Evolutionary conservation across 768 basidiomycete genomes (phyloP), one percentile per base, ranked within the genome.

Genomic region (Candolleomyces aberdarensis): DNA sequence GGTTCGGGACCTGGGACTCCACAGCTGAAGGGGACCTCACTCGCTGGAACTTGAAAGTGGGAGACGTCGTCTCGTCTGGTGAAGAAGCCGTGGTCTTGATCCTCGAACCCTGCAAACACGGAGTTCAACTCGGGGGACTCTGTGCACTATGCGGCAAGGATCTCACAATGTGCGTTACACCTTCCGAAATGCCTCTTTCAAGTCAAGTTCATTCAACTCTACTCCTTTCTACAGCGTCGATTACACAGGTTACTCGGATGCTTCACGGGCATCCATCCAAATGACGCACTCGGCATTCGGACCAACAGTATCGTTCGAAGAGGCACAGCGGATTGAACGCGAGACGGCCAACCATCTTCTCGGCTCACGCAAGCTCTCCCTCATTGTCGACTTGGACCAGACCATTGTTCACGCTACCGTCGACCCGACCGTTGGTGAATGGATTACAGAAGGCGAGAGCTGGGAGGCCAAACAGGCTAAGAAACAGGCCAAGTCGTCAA

Each of bases 401-500:
- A 99, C 97, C 13, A 95, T 98, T 71, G 93, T 99, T 3, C 97
- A 99, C 69, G 96, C 97, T 8, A 98, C 96, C 0, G 96, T 98
- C 26, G 97, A 99, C 74, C 96, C 97, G 5, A 98, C 97, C 0
- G 94, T 98, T 1, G 96, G 94, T 36, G 96, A 98, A 72, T 98
- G 97, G 97, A 92, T 97, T 68, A 71, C 82, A 2, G 93, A 94
- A 65, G 92, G 92, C 20, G 86, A 88, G 69, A 83, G 83, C 48
- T 94, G 90, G 90, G 90, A 94, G 67, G 80, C 80, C 48, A 78
- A 80, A 53, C 85, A 85, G 60, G 71, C 76, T 5, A 76, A 75
- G 67, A 78, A 75, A 60, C 74, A 76, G 31, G 56, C 15, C 51
- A 50, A 49, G 15, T 69, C 76, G 11, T 59, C 63, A 26, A 59